phyloP scores from a whole-genome alignment of 805 yeast species.

The Citeromyces matritensis region DNA sequence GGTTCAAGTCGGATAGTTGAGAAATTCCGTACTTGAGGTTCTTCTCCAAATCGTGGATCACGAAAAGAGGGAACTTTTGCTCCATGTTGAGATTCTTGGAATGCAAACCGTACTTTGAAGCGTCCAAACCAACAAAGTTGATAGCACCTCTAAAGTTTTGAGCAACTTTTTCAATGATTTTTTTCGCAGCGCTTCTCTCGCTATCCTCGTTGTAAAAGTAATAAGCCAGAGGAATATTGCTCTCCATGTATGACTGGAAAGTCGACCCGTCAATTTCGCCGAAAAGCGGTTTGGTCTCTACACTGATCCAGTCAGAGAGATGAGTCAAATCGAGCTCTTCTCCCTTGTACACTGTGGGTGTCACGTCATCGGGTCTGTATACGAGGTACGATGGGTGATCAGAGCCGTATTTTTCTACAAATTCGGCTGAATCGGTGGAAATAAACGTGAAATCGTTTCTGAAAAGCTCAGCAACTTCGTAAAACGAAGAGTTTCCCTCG shows the following conservation, averaged over 20 bases:
- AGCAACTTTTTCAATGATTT: slow-evolving; percentile 46
- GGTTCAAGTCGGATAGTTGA: slow-evolving; percentile 38
- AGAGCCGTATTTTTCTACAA: slow-evolving; percentile 16
- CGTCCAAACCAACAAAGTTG: slow-evolving; percentile 83
- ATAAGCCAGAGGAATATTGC: slow-evolving; percentile 73
- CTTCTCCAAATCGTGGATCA: slow-evolving; percentile 54
- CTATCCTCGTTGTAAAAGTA: slow-evolving; percentile 64
- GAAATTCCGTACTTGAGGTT: slow-evolving; percentile 70
- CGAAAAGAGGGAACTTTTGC: slow-evolving; percentile 82
- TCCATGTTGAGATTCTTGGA: slow-evolving; percentile 75
- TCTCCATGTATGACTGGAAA: slow-evolving; percentile 57
- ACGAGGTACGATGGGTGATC: slow-evolving; percentile 24
- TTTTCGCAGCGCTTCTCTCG: slow-evolving; percentile 42
- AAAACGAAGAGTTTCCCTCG: slow-evolving; percentile 40
- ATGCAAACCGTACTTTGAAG: slow-evolving; percentile 66
- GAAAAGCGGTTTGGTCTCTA: slow-evolving; percentile 66
- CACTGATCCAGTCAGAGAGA: slow-evolving; percentile 31
- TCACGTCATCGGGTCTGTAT: slow-evolving; percentile 28
- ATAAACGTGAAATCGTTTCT: slow-evolving; percentile 56
- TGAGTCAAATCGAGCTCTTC: slow-evolving; percentile 17
- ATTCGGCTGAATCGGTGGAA: slow-evolving; percentile 22
- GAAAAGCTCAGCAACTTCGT: slow-evolving; percentile 41
- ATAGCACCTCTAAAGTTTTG: slow-evolving; percentile 64
- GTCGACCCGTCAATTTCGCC: slow-evolving; percentile 80
- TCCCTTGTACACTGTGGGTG: slow-evolving; percentile 27